These are phyloP conservation scores for Aspergillus panamensis DNA, from an alignment of 495 filamentous ascomycete species.

Conservation along the genomic window DNA sequence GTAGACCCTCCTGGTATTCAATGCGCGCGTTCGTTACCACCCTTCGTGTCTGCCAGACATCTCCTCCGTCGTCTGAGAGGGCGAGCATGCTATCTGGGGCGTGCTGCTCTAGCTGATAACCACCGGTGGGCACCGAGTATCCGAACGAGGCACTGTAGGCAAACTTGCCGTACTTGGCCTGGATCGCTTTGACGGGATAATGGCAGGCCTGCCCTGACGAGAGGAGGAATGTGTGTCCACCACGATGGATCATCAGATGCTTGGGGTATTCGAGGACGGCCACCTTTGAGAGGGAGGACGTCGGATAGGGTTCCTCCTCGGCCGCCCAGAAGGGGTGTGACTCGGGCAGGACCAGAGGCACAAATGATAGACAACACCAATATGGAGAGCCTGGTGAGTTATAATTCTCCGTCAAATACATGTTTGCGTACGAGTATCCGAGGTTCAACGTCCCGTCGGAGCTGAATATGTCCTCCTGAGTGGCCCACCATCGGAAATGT, in stretches of 20 bases:
- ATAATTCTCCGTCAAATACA: constrained; percentile 78
- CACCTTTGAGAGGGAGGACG: constrained; percentile 48
- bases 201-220: constrained; percentile 74
- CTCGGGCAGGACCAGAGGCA: constrained; percentile 62
- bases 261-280: constrained; percentile 61
- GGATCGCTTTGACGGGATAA: constrained; percentile 73
- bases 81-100: constrained; percentile 71
- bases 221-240: constrained; percentile 67
- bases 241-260: constrained; percentile 60
- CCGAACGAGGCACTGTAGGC: constrained; percentile 71
- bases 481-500: constrained; percentile 76
- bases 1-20: constrained; percentile 42
- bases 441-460: constrained; percentile 69
- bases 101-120: constrained; percentile 72
- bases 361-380: constrained; percentile 76
- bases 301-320: constrained; percentile 58
- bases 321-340: constrained; percentile 73
- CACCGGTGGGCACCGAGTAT: constrained; percentile 71
- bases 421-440: constrained; percentile 75
- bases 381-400: constrained; percentile 71
- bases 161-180: constrained; percentile 78
- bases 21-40: constrained; percentile 56
- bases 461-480: constrained; percentile 67
- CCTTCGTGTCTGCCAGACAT: constrained; percentile 73
- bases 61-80: constrained; percentile 71